Evolutionary conservation across 331 rosid species (phyloP).

Genomic region (Malus hybrid): DNA sequence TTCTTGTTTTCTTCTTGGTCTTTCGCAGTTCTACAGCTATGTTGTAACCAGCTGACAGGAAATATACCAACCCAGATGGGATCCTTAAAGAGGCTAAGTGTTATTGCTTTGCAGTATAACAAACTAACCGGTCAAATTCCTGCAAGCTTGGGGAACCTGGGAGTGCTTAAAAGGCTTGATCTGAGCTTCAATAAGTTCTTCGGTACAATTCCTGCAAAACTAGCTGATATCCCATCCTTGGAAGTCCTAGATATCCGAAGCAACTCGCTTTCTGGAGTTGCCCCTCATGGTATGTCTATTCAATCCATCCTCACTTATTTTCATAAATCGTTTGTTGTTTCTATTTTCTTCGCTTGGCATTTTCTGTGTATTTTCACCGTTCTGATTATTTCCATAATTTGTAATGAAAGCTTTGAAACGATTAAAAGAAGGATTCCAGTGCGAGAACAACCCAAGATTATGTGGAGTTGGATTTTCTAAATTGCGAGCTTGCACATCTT

Average conservation of each 20-base stretch:
- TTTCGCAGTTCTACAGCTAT: conserved; percentile 61
- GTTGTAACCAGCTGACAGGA: conserved; percentile 72
- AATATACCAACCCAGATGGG: conserved; percentile 61
- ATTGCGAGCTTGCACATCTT: conserved; percentile 45
- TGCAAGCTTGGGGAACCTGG: conserved; percentile 48
- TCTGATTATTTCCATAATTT: conserved; percentile 19
- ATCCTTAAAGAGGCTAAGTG: conserved; percentile 49
- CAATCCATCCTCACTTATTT: neutral
- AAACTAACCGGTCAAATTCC: conserved; percentile 60
- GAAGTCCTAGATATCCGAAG: conserved; percentile 53
- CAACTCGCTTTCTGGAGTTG: conserved; percentile 67
- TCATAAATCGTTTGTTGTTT: neutral
- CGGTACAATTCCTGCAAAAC: conserved; percentile 50
- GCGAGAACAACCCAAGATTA: conserved; percentile 55
- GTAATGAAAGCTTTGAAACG: conserved; percentile 50
- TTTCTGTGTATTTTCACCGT: neutral
- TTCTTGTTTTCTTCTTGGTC: neutral
- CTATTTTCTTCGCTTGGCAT: neutral
- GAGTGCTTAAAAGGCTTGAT: conserved; percentile 50
- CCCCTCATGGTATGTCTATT: conserved; percentile 56
- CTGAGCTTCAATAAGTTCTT: conserved; percentile 71
- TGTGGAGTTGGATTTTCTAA: conserved; percentile 66
- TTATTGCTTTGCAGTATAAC: conserved; percentile 72
- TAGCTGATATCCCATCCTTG: conserved; percentile 35
- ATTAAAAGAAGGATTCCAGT: conserved; percentile 59